Base-by-base conservation (phyloP, 1,284 basidiomycete species). In the Microbotryomycetes sp. region DNA sequence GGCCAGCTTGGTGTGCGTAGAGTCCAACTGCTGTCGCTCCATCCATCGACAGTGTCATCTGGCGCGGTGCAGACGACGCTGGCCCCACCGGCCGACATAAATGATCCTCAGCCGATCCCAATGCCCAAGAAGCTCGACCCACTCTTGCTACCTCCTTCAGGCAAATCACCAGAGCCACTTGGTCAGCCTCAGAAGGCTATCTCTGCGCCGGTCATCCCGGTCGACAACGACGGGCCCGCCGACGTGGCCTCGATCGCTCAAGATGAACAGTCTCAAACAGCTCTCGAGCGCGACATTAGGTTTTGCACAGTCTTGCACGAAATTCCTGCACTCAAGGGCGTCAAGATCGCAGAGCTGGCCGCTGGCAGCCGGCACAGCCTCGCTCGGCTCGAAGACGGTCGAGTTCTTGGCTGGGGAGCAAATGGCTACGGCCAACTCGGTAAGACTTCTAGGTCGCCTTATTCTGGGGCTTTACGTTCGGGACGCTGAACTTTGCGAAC, bases 341-440 rank as follows among this genome's bases (percentile, higher is more conserved):
- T 93, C 21, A 74, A 82, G 41, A 78, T 82, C 46, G 82, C 80
- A 13, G 85, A 91, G 74, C 80, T 92, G 49, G 85, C 85, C 21
- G 83, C 90, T 4, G 89, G 89, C 4, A 79, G 80, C 48, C 80
- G 85, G 59, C 86, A 82, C 55, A 89, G 87, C 67, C 89, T 90
- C 73, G 83, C 82, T 29, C 78, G 85, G 57, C 85, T 89, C 5
- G 71, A 78, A 4, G 78, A 79, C 6, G 91, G 91, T 2, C 79
- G 85, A 49, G 89, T 94, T 3, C 81, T 97, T n/a, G 88, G 85
- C 0, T 92, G 88, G 83, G 91, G 91, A 52, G 88, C 88, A 1
- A 93, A 93, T 73, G 85, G 88, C 65, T 86, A 81, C 67, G 68
- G 69, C 2, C 70, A 71, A 57, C 62, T 70, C 5, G 71, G 68